Evolutionary conservation across 139 green algal species (phyloP).

Genomic region (Gonium pectorale): DNA sequence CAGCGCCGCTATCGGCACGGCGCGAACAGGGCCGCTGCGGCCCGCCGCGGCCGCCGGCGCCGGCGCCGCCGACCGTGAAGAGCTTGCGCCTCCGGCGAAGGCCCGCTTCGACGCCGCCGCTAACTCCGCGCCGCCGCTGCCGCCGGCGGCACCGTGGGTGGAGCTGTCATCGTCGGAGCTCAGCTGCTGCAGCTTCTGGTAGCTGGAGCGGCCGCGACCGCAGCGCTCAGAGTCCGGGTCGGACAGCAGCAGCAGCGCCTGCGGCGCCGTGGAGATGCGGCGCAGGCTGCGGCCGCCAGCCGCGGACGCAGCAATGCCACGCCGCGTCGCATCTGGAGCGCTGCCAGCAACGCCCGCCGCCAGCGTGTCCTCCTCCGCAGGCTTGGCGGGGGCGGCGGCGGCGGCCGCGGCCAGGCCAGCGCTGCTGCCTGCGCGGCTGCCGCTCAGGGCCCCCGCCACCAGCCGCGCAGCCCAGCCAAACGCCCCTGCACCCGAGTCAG

Average conservation of each 20-base stretch:
- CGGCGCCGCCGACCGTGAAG: not conserved
- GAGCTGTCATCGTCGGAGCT: not conserved
- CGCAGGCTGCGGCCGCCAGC: conserved; percentile 7
- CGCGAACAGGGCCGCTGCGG: not conserved
- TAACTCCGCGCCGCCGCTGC: not conserved
- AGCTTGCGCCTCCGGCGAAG: not conserved
- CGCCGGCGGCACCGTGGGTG: not conserved
- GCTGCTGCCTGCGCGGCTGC: not conserved
- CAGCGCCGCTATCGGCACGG: not conserved
- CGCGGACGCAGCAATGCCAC: not conserved
- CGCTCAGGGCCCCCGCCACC: not conserved
- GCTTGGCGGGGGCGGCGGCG: not conserved
- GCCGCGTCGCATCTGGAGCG: too few relatives aligned
- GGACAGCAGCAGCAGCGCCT: conserved; percentile 26
- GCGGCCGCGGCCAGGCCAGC: not conserved
- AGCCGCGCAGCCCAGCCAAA: conserved; percentile 20
- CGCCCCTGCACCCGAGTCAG: not conserved
- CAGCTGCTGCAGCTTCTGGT: conserved; percentile 16
- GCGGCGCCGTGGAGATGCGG: not conserved
- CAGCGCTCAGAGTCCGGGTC: conserved; percentile 9
- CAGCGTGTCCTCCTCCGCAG: too few relatives aligned
- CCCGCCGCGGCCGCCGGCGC: not conserved
- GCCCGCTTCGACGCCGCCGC: too few relatives aligned
- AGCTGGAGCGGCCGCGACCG: conserved; percentile 20
- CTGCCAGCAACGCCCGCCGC: too few relatives aligned